These are phyloP conservation scores for Eucalyptus guilfoylei DNA, from an alignment of 345 rosid species.

Conservation along the genomic window DNA sequence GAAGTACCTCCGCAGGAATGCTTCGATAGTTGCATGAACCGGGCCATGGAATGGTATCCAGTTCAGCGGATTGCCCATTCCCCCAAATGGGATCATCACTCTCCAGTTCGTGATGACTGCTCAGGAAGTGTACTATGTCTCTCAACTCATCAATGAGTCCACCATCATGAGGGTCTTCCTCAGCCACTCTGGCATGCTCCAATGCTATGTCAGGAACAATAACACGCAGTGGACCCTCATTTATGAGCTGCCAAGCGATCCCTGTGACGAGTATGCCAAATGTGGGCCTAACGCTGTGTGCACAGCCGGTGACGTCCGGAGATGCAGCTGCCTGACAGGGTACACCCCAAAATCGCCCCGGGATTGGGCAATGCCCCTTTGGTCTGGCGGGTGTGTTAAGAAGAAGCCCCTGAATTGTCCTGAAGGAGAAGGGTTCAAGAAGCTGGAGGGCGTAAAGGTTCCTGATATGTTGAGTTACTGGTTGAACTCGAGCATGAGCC, in stretches of 20 bases:
- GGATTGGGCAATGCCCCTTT: not conserved
- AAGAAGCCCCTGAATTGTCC: not conserved
- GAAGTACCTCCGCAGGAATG: not conserved
- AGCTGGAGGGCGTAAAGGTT: conserved; percentile 2
- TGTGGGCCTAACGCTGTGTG: not conserved
- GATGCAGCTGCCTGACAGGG: not conserved
- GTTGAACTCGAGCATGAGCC: not conserved
- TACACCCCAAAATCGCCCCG: not conserved
- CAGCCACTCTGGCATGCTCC: not conserved
- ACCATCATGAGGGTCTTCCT: not conserved
- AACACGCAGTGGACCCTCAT: not conserved
- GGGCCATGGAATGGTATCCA: conserved; percentile 20
- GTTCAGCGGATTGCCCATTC: not conserved
- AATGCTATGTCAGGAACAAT: not conserved
- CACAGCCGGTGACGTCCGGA: not conserved
- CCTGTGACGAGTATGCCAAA: not conserved
- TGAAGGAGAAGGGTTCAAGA: not conserved
- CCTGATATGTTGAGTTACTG: not conserved
- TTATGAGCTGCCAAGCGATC: not conserved
- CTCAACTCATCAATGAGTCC: not conserved
- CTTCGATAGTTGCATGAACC: not conserved
- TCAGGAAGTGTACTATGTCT: not conserved
- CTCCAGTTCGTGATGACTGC: not conserved
- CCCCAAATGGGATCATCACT: not conserved
- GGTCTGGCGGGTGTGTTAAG: not conserved